These are phyloP conservation scores for Colletotrichum salicis DNA, from an alignment of 2,329 filamentous ascomycete species.

Conservation along the genomic window DNA sequence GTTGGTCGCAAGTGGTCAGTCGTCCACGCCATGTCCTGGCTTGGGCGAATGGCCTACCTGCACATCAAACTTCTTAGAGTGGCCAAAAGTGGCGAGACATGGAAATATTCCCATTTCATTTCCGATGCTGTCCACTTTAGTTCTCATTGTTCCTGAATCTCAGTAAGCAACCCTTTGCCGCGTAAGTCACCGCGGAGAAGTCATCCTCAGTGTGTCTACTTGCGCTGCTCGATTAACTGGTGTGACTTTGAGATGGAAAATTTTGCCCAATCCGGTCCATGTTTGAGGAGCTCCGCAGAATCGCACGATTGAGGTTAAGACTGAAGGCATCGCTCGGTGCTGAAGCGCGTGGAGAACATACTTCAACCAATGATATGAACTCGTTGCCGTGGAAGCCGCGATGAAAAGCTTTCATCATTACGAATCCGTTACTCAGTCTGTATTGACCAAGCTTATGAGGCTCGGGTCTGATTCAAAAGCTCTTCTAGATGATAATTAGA, in stretches of 20 bases:
- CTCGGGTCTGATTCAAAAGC: too few species aligned
- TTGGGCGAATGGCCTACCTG: not conserved
- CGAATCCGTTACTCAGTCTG: too few species aligned
- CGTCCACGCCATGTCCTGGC: not conserved
- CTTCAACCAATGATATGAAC: not conserved
- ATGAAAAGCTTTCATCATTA: too few species aligned
- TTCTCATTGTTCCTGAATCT: not conserved
- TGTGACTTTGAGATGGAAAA: too few species aligned
- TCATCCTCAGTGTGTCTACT: not conserved
- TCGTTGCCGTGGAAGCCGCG: not conserved
- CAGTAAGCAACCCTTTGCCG: conserved; percentile 9
- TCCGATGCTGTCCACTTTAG: not conserved
- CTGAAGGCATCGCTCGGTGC: not conserved
- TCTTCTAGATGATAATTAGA: too few species aligned
- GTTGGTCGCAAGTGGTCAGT: not conserved
- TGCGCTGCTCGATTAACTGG: not conserved
- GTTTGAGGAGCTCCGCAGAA: not conserved
- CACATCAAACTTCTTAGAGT: too few species aligned
- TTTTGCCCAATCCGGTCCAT: not conserved
- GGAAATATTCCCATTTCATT: conserved; percentile 9
- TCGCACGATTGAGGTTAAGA: not conserved
- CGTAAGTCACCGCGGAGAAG: not conserved
- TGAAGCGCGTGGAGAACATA: too few species aligned
- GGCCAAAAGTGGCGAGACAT: not conserved
- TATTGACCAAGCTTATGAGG: fast-evolving